Evolutionary conservation across 139 green algal species (phyloP), one percentile per base, ranked within the genome.

Genomic region (Klebsormidium nitens): DNA sequence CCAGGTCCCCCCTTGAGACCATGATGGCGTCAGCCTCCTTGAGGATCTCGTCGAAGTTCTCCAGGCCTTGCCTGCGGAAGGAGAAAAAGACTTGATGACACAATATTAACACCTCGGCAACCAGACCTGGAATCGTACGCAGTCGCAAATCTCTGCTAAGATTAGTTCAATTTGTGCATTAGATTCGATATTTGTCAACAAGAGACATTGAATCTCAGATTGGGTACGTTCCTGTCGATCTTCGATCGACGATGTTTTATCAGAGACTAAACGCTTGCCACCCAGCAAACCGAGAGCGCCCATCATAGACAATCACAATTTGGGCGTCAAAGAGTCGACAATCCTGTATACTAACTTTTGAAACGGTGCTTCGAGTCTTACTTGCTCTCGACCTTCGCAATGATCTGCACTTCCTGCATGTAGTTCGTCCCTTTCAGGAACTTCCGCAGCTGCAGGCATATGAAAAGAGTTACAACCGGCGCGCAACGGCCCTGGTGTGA

Each of bases 351-450:
- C n/a, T n/a, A n/a, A n/a, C n/a, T n/a, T n/a, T n/a, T n/a, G n/a
- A n/a, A n/a, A n/a, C n/a, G n/a, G n/a, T n/a, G n/a, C n/a, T n/a
- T n/a, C n/a, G n/a, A n/a, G n/a, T n/a, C 64, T 44, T 71, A 17
- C 34, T 35, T 71, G 64, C 28, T 71, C 1, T 71, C 64, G 0
- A 71, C 38, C 64, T 71, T 71, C 23, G 64, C 64, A 5, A 71
- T 52, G 42, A 71, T 71, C 4, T 68, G 32, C 5, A 44, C 0
- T 23, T 71, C 46, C 23, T 23, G 23, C 46, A 55, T 55, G 46
- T 55, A 55, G 23, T 23, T 55, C 23, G 46, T 55, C 46, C 23
- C 23, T 23, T 23, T 55, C 23, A 55, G 46, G 23, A 55, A 55
- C 23, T 23, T 55, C 23, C 46, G 46, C 46, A 55, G 23, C 46